A percentile compares a stretch with the other conserved stretches of the same genome.
These are phyloP conservation scores for Solanum neorickii DNA, from an alignment of 257 asterid species.

Conservation along the genomic window DNA sequence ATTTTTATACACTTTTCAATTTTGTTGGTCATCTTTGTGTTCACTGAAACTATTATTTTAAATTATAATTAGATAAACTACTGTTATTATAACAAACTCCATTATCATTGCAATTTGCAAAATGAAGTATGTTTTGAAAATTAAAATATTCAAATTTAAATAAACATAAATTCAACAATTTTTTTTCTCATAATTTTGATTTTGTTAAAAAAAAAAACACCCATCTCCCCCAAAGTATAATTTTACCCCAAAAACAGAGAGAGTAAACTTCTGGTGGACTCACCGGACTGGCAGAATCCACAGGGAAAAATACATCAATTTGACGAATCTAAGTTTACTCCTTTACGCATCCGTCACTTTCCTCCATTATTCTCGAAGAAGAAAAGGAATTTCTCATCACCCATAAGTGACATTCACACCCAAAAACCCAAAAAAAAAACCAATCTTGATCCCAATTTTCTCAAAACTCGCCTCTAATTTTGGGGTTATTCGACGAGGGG, in stretches of 20 bases:
- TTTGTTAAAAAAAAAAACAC: background rate
- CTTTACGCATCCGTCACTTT: background rate
- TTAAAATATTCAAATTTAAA: background rate
- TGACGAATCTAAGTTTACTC: background rate
- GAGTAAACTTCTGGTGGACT: background rate
- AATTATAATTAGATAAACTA: background rate
- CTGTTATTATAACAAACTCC: fast-evolving
- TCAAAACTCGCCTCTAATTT: background rate
- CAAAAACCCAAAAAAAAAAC: background rate
- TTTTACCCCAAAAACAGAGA: background rate
- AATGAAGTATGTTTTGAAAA: background rate
- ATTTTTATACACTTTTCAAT: fast-evolving
- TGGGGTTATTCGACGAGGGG: background rate
- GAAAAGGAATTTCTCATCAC: background rate
- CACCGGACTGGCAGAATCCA: background rate
- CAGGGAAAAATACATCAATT: background rate
- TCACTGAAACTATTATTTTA: fast-evolving
- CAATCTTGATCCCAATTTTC: background rate
- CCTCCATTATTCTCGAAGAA: background rate
- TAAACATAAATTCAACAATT: background rate
- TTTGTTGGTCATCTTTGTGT: fast-evolving
- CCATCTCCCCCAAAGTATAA: background rate
- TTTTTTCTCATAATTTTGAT: background rate
- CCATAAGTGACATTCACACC: background rate
- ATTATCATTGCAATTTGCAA: background rate